Percentiles rank a stretch among this genome's conserved stretches.
Evolutionary conservation across 495 filamentous ascomycete species (phyloP).

Genomic region (Tuber melanosporum): DNA sequence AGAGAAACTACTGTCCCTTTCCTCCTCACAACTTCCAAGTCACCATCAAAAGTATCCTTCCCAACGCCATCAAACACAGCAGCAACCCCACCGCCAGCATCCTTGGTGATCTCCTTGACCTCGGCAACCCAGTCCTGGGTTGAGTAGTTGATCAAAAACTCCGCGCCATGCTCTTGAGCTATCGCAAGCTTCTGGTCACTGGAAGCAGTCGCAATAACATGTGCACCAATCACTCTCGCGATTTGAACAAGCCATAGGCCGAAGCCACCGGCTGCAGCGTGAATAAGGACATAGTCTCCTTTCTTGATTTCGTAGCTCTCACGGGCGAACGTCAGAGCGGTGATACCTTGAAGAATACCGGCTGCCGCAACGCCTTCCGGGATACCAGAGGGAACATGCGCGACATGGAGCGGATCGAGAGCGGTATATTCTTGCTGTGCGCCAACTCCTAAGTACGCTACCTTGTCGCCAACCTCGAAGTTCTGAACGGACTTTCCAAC

Average conservation of each 20-base stretch:
- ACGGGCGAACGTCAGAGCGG: constrained; percentile 72
- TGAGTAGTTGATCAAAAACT: constrained; percentile 66
- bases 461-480: constrained; percentile 59
- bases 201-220: constrained; percentile 70
- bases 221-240: constrained; percentile 64
- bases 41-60: constrained; percentile 76
- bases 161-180: constrained; percentile 62
- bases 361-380: constrained; percentile 59
- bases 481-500: constrained; percentile 43
- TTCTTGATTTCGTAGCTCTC: constrained; percentile 67
- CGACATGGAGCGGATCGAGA: constrained; percentile 51
- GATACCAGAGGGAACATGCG: constrained; percentile 61
- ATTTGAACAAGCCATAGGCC: constrained; percentile 74
- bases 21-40: constrained; percentile 66
- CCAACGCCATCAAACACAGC: constrained; percentile 90
- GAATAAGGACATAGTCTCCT: constrained; percentile 79
- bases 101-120: constrained; percentile 62
- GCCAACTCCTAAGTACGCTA: constrained; percentile 55
- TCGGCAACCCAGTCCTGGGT: constrained; percentile 59
- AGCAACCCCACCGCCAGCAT: constrained; percentile 57
- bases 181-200: constrained; percentile 64
- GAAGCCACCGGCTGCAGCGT: constrained; percentile 86
- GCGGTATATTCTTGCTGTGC: constrained; percentile 77
- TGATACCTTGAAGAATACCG: constrained; percentile 72
- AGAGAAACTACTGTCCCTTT: constrained; percentile 83